These are phyloP conservation scores for Astrocystis sublimbata DNA, from an alignment of 495 filamentous ascomycete species.

Conservation along the genomic window DNA sequence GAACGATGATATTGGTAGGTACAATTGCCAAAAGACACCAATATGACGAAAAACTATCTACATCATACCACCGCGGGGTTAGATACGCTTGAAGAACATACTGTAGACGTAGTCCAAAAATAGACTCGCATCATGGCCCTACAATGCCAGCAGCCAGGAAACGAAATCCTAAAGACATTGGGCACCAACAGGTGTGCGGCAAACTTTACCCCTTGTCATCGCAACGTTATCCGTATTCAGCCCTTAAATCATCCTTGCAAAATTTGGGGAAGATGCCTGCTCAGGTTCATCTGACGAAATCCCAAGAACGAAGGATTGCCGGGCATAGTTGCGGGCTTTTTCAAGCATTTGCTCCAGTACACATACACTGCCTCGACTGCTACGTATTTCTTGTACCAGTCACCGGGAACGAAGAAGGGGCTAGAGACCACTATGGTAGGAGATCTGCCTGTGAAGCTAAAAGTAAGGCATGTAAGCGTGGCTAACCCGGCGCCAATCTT, in stretches of 20 bases:
- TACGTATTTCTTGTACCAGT: neutral
- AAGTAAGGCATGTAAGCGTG: no score
- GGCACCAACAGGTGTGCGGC: neutral
- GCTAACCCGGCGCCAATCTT: conserved; percentile 4
- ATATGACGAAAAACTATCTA: neutral
- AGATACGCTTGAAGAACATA: neutral
- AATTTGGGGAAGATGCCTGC: neutral
- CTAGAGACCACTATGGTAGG: neutral
- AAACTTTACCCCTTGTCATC: neutral
- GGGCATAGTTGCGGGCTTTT: neutral
- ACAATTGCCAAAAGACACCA: neutral
- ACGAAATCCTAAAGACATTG: neutral
- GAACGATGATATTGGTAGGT: neutral
- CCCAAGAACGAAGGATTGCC: neutral
- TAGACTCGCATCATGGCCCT: neutral
- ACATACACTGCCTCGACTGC: no score
- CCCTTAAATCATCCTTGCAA: neutral
- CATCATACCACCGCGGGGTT: conserved; percentile 3
- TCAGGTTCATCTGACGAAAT: neutral
- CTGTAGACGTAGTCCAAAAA: neutral
- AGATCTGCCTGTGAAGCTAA: no score
- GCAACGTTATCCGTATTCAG: neutral
- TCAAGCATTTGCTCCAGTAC: neutral
- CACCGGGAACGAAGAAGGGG: neutral
- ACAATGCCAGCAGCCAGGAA: neutral